phyloP scores from a whole-genome alignment of 2,329 filamentous ascomycete genomes.

The Metarhizium guizhouense region DNA sequence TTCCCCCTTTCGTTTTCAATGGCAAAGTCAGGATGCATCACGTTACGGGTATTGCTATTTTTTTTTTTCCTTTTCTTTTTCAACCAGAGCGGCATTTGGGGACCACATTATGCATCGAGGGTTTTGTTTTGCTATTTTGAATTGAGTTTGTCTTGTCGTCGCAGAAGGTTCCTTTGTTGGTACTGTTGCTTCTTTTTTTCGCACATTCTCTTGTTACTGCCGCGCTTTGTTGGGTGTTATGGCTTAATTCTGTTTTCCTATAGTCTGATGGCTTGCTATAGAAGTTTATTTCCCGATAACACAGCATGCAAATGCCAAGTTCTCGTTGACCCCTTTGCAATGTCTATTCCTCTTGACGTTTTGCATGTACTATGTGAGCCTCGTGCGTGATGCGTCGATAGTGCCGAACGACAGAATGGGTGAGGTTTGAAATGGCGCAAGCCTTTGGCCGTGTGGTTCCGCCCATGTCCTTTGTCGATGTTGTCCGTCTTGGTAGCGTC shows the following conservation, averaged over 20 bases:
- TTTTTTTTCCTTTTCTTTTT: background rate
- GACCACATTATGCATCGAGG: background rate
- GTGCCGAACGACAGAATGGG: too few species aligned
- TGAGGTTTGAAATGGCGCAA: too few species aligned
- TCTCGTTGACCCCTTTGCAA: too few species aligned
- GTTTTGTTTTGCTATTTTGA: background rate
- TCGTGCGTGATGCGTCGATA: too few species aligned
- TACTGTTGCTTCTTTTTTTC: background rate
- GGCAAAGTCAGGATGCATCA: background rate
- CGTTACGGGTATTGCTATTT: background rate
- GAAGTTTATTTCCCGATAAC: background rate
- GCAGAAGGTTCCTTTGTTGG: too few species aligned
- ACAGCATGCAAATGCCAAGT: background rate
- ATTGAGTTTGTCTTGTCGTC: background rate
- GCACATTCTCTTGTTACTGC: background rate
- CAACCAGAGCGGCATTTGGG: background rate
- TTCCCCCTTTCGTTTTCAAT: slow-evolving; percentile 5
- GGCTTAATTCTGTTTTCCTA: background rate
- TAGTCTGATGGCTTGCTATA: slow-evolving; percentile 1
- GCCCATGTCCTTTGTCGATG: too few species aligned
- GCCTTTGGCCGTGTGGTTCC: too few species aligned
- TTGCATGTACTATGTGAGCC: too few species aligned
- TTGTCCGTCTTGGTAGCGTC: too few species aligned
- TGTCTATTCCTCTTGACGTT: too few species aligned
- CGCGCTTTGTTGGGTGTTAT: background rate